Conservation (phyloP, 805 yeast genomes). For the Kodamaea laetipori region DNA sequence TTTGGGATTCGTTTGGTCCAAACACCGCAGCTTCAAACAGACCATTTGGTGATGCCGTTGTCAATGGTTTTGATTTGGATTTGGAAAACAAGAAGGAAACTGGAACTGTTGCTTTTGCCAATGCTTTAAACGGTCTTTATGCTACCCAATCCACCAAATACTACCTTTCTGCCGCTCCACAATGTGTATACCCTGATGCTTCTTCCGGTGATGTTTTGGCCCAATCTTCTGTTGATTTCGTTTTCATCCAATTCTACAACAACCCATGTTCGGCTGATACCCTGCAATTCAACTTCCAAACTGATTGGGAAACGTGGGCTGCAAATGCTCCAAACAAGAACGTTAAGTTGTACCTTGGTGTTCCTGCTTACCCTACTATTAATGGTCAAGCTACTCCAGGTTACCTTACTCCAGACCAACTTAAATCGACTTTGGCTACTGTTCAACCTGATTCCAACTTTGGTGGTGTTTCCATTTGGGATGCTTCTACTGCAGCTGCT, state of each 20-base stretch:
- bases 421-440: constrained; percentile 14
- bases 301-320: constrained; percentile 68
- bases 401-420: constrained; percentile 5
- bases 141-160: constrained; percentile 29
- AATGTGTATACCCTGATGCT: constrained; percentile 82
- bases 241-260: constrained; percentile 86
- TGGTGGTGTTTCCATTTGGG: constrained; percentile 42
- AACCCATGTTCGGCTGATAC: constrained; percentile 61
- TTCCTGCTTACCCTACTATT: constrained; percentile 38
- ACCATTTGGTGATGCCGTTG: constrained; percentile 14
- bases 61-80: constrained; percentile 39
- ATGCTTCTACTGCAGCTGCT: constrained; percentile 28
- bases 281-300: constrained; percentile 55
- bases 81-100: constrained; percentile 30
- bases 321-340: constrained; percentile 50
- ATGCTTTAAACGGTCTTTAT: neutral
- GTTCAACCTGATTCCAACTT: constrained; percentile 24
- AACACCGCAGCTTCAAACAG: constrained; percentile 13
- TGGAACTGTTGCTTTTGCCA: constrained; percentile 28
- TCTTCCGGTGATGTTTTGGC: constrained; percentile 24
- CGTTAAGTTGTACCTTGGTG: constrained; percentile 36
- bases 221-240: constrained; percentile 70
- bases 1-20: constrained; percentile 42
- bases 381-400: constrained; percentile 36
- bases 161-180: constrained; percentile 87